Base-by-base conservation (phyloP, 345 rosid genomes). In the Dovyalis caffra region DNA sequence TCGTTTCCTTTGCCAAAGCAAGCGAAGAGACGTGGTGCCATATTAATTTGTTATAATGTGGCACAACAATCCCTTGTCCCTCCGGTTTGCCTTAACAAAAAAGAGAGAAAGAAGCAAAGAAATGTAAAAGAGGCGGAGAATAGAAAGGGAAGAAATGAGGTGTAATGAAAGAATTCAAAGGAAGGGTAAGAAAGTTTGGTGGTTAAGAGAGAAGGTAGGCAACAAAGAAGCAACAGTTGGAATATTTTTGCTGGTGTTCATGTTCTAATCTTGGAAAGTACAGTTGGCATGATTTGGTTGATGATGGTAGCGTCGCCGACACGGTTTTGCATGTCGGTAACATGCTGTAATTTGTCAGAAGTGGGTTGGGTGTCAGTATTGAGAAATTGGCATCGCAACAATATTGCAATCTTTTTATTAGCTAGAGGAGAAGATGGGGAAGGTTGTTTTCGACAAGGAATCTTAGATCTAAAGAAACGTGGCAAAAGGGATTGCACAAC, bases 21-120 rank as follows among this genome's bases (percentile, higher is more conserved):
- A 81, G 91, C 70, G 73, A 92, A 86, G 88, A 94, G 90, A 89
- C 89, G 90, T 71, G 88, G 89, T 61, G 88, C 72, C 97, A 88
- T 90, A n/a, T n/a, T n/a, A n/a, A n/a, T 78, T 20, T 49, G 8
- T 49, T 20, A 49, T 6, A 21, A 49, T 20, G 56, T n/a, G 23
- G 23, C 23, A 20, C 56, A 4, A 21, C 56, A 1, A 21, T 6
- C 56, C 56, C 56, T 49, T 49, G 66, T 6, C 18, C 18, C 20
- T 62, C 66, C 33, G 34, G 16, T 14, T 32, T 11, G 78, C 73
- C 74, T 58, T 70, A 31, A 31, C 26, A 66, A 68, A 37, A 38
- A 66, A 45, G 25, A 40, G 51, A 78, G 66, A 78, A 81, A 51
- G 74, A 20, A 49, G 40, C 2, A 78, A 81, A 51, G 74, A 20